Conservation (phyloP, 352 stramenopile genomes). For the Phytophthora pisi region DNA sequence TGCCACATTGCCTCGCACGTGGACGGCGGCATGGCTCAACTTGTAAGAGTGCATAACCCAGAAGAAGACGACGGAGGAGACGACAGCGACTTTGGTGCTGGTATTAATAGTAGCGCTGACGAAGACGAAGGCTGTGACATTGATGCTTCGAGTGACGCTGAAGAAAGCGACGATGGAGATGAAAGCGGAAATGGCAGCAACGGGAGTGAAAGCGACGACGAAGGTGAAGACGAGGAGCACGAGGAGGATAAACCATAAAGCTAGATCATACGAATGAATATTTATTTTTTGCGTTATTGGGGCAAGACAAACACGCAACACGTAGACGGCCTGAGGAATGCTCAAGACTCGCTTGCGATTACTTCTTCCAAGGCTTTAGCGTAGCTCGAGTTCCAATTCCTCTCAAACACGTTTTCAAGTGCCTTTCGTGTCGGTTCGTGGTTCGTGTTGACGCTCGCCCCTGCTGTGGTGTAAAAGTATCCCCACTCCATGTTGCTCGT, state of each 20-base stretch:
- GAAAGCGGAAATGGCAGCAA: conserved; percentile 10
- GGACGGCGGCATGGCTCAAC: conserved; percentile 77
- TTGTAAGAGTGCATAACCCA: conserved; percentile 54
- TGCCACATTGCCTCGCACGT: conserved; percentile 80
- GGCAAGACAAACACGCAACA: not conserved
- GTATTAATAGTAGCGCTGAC: conserved; percentile 5
- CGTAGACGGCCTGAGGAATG: not conserved
- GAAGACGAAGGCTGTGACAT: conserved; percentile 4
- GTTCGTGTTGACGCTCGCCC: conserved; percentile 81
- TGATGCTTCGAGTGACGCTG: conserved; percentile 2
- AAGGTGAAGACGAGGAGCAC: conserved; percentile 9
- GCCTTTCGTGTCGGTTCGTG: conserved; percentile 53
- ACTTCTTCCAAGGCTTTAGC: conserved; percentile 42
- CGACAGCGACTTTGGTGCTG: not conserved
- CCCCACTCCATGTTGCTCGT: conserved; percentile 90
- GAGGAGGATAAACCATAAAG: not conserved
- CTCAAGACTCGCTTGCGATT: conserved; percentile 2
- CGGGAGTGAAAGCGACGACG: not conserved
- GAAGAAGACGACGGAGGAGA: not conserved
- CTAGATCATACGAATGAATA: conserved; percentile 18
- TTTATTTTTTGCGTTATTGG: conserved; percentile 22
- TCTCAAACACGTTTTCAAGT: conserved; percentile 68
- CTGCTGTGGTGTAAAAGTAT: conserved; percentile 87
- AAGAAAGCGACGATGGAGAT: conserved; percentile 11
- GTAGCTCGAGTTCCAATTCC: conserved; percentile 83